Evolutionary conservation across 441 rosid species (phyloP), one percentile per base, ranked within the genome.

Genomic region (Rhodomyrtus psidioides): DNA sequence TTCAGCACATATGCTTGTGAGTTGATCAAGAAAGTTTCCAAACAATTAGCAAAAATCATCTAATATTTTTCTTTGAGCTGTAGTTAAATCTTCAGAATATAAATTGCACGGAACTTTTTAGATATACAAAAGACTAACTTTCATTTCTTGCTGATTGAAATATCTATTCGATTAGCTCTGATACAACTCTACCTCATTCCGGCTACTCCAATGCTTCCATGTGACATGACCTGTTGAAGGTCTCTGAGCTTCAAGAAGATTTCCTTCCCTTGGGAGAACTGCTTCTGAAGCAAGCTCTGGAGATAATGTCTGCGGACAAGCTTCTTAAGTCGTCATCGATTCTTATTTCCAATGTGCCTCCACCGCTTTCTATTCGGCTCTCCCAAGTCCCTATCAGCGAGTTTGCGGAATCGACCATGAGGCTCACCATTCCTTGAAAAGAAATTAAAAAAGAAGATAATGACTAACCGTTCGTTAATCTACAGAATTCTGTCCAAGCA

Each of bases 221-320:
- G 86, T 30, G 94, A 86, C 92, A 92, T 85, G 70, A 85, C 81
- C 58, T 85, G 74, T 83, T 87, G 92, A 51, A 92, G 91, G 23
- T 87, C 60, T 74, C 82, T 85, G 51, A 92, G 88, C 82, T 89
- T 90, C 9, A 75, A 70, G 86, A 95, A 93, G 44, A 95, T 93
- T 23, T 89, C 87, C 87, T 91, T 86, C 56, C 95, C 98, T 84
- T 83, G 83, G 28, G 84, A 51, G 49, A 93, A 89, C 84, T 90
- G 91, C 96, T 93, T 6, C 96, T 95, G 70, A 95, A 95, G 87
- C 95, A 93, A 81, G 94, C 92, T 76, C 89, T 92, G 23, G 95
- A 91, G 53, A 94, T 92, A 21, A 94, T 87, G 83, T 93, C 95
- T 13, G 92, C 96, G 19, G 94, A 88, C 23, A 93, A 88, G 74